A percentile compares a stretch with the other conserved stretches of the same genome.
phyloP scores from a whole-genome alignment of 352 stramenopile species.

The Globisporangium irregulare region DNA sequence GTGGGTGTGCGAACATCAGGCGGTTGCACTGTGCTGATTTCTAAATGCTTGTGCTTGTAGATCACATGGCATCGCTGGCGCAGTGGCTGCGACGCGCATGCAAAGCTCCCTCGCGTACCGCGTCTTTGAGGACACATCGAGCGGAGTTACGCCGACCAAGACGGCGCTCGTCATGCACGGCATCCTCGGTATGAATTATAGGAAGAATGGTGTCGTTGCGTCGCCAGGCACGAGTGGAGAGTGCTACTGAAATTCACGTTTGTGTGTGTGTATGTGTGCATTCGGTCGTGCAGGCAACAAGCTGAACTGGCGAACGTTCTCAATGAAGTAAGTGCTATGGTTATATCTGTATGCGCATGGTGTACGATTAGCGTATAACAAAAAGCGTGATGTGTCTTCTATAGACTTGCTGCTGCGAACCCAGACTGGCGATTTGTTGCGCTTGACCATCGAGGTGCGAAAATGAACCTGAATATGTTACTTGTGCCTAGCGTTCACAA shows the following conservation, averaged over 20 bases:
- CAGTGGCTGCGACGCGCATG: constrained; percentile 12
- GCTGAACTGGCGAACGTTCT: constrained; percentile 83
- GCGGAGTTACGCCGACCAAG: constrained; percentile 38
- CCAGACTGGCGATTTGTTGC: constrained; percentile 68
- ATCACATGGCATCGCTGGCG: neutral
- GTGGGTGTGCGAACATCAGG: too few species aligned
- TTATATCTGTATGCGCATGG: neutral
- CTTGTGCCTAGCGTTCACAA: neutral
- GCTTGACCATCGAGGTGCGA: constrained; percentile 63
- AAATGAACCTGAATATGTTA: neutral
- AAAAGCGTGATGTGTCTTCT: neutral
- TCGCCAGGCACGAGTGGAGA: neutral
- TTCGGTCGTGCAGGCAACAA: constrained; percentile 57
- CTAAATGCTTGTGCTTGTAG: neutral
- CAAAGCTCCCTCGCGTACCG: constrained; percentile 64
- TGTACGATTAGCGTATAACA: neutral
- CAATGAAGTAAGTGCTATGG: constrained; percentile 40
- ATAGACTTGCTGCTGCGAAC: constrained; percentile 54
- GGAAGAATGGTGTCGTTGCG: neutral
- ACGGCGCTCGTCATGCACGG: constrained; percentile 78
- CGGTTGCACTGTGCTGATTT: neutral
- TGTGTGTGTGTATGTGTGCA: neutral
- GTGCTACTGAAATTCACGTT: neutral
- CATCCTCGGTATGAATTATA: constrained; percentile 55
- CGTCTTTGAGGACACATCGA: constrained; percentile 51